Evolutionary conservation across 2,329 filamentous ascomycete genomes (phyloP), one percentile per base, ranked within the genome.

Genomic region (Sarocladiaceae sp.): DNA sequence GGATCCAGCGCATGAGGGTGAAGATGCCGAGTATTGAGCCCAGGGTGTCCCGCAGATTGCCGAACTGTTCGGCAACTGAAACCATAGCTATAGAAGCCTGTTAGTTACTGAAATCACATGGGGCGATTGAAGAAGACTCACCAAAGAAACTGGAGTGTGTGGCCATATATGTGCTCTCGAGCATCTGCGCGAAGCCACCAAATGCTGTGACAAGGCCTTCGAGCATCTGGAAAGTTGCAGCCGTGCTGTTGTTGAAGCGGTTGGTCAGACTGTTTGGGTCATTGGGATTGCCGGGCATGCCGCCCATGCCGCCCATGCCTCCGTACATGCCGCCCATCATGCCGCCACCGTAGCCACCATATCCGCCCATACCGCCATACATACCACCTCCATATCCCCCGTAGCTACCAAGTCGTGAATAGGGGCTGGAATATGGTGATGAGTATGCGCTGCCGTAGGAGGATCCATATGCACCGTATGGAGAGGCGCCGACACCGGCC

Each of bases 101-200:
- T 21, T 4, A 20, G 31, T 29, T 15, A 20, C 15, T 7, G 35
- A 12, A 27, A 16, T 26, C 18, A 31, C 10, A 15, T 5, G 19
- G 13, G 11, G 7, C 6, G 33, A 20, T 18, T 23, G 23, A n/a
- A n/a, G 6, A 12, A 33, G 29, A 53, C 84, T 57, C 77, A 95
- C 89, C 90, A 58, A 97, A 98, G 66, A 98, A 98, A 44, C 88
- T 95, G 5, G 90, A 96, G 66, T 98, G 93, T 0, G 93, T 98
- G 23, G 94, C 93, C 94, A 98, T 98, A 58, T 96, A 98, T 10
- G 93, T 97, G 71, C 93, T 97, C 68, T 98, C 93, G 21, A 98
- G 76, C 93, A 98, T 98, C 70, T 98, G 93, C 11, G 94, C 88
- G 61, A 98, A 97, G 0, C 94, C 93, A 16, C 90, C 90, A 70